Evolutionary conservation across 2,329 filamentous ascomycete genomes (phyloP), one percentile per base, ranked within the genome.

Genomic region (Anthostomella pinea): DNA sequence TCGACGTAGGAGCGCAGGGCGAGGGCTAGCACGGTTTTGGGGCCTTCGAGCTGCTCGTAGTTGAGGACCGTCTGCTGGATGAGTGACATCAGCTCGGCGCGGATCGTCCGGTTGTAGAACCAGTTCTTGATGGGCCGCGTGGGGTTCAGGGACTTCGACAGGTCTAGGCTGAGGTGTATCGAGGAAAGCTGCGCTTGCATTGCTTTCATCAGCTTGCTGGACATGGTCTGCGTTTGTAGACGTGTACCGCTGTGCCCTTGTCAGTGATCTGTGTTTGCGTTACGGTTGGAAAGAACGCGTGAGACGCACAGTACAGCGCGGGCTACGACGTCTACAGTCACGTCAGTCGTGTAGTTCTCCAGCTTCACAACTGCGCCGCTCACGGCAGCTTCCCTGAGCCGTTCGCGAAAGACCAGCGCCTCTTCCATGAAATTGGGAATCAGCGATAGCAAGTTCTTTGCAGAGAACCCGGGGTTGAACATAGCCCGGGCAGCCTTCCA

Each of bases 401-500:
- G 40, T 16, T 51, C 51, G 21, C 47, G 48, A 38, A 56, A 57
- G 19, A 53, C 44, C 18, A 45, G 35, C 10, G 47, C 49, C 37
- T 60, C 58, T 15, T 63, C 54, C 8, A 63, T 40, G 28, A 63
- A 54, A n/a, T 38, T 45, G 3, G 62, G 61, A 2, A 62, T 50
- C 15, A 66, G 39, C 1, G 57, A 55, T 29, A 61, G 51, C 19
- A 67, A 34, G 38, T 67, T 64, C 35, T 51, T 58, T 8, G 51
- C 47, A 1, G 60, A 58, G 44, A 67, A 68, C 5, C 63, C 64
- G 3, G 59, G 60, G 42, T 65, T 66, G 51, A 67, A 66, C 21
- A 61, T 45, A 23, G 43, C 46, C 32, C 63, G 50, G 46, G 55
- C 53, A 25, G 33, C 45, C 45, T 63, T 65, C 66, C 66, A 69